phyloP scores from a whole-genome alignment of 73 alveolate genomes.

The Paramecium caudatum region DNA sequence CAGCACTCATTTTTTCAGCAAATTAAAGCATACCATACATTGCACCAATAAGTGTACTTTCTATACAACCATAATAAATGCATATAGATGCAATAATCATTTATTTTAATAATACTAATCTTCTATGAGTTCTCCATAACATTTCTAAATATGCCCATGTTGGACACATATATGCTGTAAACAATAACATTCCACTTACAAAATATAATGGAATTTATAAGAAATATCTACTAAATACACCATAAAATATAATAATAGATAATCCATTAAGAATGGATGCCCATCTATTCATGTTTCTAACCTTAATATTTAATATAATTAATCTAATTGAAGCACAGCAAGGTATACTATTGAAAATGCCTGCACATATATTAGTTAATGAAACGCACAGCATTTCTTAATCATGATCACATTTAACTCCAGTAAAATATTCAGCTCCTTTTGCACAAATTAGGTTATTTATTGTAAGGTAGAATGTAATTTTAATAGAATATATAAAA shows the following conservation, averaged over 20 bases:
- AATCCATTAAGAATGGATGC: slow-evolving; percentile 55
- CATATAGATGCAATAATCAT: background rate
- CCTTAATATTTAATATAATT: slow-evolving; percentile 1
- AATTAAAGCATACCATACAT: slow-evolving; percentile 55
- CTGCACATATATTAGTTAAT: slow-evolving; percentile 34
- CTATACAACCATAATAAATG: slow-evolving; percentile 57
- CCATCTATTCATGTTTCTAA: slow-evolving; percentile 50
- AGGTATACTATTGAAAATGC: slow-evolving; percentile 29
- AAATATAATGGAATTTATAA: slow-evolving; percentile 59
- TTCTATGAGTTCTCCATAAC: slow-evolving; percentile 49
- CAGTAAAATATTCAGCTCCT: slow-evolving; percentile 63
- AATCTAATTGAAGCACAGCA: slow-evolving; percentile 62
- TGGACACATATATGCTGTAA: slow-evolving; percentile 53
- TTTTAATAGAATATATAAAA: slow-evolving; percentile 5
- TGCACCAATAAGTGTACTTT: slow-evolving; percentile 35
- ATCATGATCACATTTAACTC: slow-evolving; percentile 65
- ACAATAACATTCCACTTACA: slow-evolving; percentile 44
- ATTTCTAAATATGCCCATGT: slow-evolving; percentile 66
- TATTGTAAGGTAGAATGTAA: slow-evolving; percentile 49
- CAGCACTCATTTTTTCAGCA: slow-evolving; percentile 66
- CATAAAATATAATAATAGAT: slow-evolving; percentile 33
- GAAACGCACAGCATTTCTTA: slow-evolving; percentile 58
- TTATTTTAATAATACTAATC: slow-evolving; percentile 21
- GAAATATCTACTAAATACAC: slow-evolving; percentile 32
- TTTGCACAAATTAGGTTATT: slow-evolving; percentile 59